Conservation (phyloP, 495 filamentous ascomycete species). For the Hypoxylon intermedium region DNA sequence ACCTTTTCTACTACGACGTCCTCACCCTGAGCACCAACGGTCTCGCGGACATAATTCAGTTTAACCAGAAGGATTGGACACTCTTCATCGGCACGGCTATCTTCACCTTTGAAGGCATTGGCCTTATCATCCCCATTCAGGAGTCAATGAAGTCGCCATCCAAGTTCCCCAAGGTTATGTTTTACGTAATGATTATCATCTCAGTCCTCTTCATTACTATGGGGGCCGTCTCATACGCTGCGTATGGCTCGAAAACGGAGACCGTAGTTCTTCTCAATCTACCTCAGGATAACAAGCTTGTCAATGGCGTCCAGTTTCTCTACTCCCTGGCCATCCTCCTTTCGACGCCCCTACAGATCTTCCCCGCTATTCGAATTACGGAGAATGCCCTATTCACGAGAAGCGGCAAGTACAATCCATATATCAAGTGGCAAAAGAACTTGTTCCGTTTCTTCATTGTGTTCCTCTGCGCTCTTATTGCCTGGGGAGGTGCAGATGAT, state of each 20-base stretch:
- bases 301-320: slow-evolving; percentile 93
- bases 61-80: slow-evolving; percentile 90
- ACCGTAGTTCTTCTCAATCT: slow-evolving; percentile 96
- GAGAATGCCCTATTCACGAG: slow-evolving; percentile 69
- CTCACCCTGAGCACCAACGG: slow-evolving; percentile 81
- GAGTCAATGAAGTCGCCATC: slow-evolving; percentile 90
- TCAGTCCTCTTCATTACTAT: slow-evolving; percentile 87
- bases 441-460: slow-evolving; percentile 92
- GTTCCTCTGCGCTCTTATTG: slow-evolving; percentile 80
- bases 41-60: slow-evolving; percentile 79
- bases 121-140: slow-evolving; percentile 98
- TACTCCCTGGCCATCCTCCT: slow-evolving; percentile 94
- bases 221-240: slow-evolving; percentile 93
- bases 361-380: slow-evolving; percentile 88
- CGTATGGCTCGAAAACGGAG: slow-evolving; percentile 91
- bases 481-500: slow-evolving; percentile 90
- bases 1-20: slow-evolving; percentile 95
- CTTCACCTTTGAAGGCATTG: slow-evolving; percentile 98
- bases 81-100: slow-evolving; percentile 98
- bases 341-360: slow-evolving; percentile 93
- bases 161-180: slow-evolving; percentile 87
- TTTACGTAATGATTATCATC: slow-evolving; percentile 90
- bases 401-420: slow-evolving; percentile 93
- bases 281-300: slow-evolving; percentile 93
- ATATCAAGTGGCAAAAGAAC: slow-evolving; percentile 99